Evolutionary conservation across 192 early-diverging fungal species (phyloP).

Genomic region (Backusella tarrabulga): DNA sequence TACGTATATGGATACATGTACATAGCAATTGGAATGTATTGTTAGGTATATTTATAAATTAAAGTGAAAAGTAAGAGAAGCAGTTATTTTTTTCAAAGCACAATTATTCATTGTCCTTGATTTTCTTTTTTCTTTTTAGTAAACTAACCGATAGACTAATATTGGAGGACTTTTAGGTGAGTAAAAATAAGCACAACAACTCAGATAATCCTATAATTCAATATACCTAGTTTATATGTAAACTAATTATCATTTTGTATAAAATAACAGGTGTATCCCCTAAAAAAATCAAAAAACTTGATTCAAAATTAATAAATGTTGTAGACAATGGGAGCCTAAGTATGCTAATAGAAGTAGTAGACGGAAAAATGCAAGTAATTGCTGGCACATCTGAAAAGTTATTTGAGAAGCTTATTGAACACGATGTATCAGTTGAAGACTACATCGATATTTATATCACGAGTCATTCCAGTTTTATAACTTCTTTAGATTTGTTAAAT

Average conservation of each 20-base stretch:
- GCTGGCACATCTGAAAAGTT: constrained; percentile 63
- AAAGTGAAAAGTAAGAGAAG: background rate
- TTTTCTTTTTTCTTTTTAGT: background rate
- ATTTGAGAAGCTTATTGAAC: constrained; percentile 52
- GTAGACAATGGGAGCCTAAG: constrained; percentile 56
- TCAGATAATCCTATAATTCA: background rate
- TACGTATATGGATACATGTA: background rate
- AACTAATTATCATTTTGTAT: background rate
- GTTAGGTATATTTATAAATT: constrained; percentile 2
- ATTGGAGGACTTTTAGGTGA: background rate
- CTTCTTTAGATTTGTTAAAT: constrained; percentile 51
- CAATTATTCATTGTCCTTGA: background rate
- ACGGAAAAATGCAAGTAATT: constrained; percentile 51
- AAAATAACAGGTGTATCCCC: background rate
- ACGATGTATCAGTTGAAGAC: constrained; percentile 69
- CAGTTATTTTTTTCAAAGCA: background rate
- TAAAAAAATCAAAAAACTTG: constrained; percentile 1
- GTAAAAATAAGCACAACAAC: background rate
- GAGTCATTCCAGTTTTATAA: constrained; percentile 60
- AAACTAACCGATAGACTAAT: background rate
- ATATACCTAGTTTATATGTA: background rate
- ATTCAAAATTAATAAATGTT: constrained; percentile 36
- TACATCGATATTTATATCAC: constrained; percentile 65
- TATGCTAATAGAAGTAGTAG: constrained; percentile 54
- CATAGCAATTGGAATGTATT: constrained; percentile 1